Percentiles rank a stretch among this genome's conserved stretches.
Conservation (phyloP, 495 filamentous ascomycete genomes). For the Hypoxylon perforatum region DNA sequence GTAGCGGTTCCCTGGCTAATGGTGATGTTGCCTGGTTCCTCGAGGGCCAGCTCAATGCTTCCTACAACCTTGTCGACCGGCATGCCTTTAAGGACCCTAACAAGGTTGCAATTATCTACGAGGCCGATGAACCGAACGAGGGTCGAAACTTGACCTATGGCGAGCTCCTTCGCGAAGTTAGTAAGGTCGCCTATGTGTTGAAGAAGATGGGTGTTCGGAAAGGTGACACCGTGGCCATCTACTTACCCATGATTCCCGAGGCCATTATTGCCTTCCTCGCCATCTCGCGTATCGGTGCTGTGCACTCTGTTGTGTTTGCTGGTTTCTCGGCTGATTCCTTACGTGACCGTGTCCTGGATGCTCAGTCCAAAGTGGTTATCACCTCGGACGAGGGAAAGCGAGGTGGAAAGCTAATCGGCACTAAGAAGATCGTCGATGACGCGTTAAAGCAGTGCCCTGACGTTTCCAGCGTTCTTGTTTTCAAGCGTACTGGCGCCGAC, state of each 20-base stretch:
- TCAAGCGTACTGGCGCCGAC: conserved; percentile 93
- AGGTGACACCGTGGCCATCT: conserved; percentile 96
- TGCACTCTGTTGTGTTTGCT: conserved; percentile 98
- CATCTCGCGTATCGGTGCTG: conserved; percentile 89
- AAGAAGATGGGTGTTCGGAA: conserved; percentile 96
- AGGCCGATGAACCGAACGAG: conserved; percentile 90
- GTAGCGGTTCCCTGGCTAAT: conserved; percentile 76
- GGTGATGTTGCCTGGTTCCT: conserved; percentile 96
- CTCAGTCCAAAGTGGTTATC: conserved; percentile 89
- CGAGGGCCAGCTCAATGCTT: conserved; percentile 92
- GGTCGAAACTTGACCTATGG: conserved; percentile 92
- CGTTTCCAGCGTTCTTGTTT: conserved; percentile 86
- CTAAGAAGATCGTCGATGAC: conserved; percentile 99
- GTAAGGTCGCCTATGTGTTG: conserved; percentile 82
- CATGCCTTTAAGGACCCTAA: conserved; percentile 93
- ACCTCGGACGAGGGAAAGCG: conserved; percentile 98
- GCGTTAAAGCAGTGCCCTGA: conserved; percentile 97
- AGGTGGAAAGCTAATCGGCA: conserved; percentile 96
- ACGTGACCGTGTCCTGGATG: conserved; percentile 94
- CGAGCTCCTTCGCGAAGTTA: conserved; percentile 94
- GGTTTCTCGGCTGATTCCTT: conserved; percentile 98
- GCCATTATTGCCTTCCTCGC: conserved; percentile 92
- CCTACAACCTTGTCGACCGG: conserved; percentile 97
- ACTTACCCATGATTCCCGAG: conserved; percentile 99
- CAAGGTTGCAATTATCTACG: conserved; percentile 96